phyloP scores from a whole-genome alignment of 495 filamentous ascomycete genomes.

The Hypoxylon lienhwacheense region DNA sequence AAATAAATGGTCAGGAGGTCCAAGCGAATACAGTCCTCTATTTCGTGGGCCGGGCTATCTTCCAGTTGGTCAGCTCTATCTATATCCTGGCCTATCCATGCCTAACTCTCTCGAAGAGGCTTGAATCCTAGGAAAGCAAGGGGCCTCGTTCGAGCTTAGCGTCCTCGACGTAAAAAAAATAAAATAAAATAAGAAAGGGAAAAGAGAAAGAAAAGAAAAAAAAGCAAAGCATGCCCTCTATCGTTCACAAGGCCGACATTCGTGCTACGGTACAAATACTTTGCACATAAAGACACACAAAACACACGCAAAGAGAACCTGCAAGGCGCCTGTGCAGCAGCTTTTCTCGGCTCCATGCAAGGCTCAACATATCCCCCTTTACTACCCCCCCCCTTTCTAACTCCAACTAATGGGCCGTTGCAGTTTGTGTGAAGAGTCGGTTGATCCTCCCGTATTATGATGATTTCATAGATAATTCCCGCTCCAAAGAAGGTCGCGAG shows the following conservation, averaged over 20 bases:
- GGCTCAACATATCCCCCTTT: conserved; percentile 18
- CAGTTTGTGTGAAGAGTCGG: conserved; percentile 20
- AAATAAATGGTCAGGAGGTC: conserved; percentile 44
- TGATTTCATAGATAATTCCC: conserved; percentile 35
- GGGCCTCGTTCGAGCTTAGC: conserved; percentile 36
- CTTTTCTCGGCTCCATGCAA: conserved; percentile 35
- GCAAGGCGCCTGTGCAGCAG: conserved; percentile 37
- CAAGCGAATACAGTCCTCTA: conserved; percentile 40
- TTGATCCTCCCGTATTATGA: conserved; percentile 39
- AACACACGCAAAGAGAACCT: no score
- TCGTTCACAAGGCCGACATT: conserved; percentile 35
- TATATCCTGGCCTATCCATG: conserved; percentile 39
- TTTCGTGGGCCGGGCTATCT: conserved; percentile 42
- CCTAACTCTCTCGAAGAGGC: conserved; percentile 36
- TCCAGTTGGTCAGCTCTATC: conserved; percentile 45
- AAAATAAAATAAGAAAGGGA: no score
- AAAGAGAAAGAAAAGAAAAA: no score
- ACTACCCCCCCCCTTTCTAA: neutral
- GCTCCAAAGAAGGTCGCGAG: conserved; percentile 8
- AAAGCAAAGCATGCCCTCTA: no score
- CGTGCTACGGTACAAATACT: conserved; percentile 38
- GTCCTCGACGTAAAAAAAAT: conserved; percentile 19
- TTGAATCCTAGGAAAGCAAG: conserved; percentile 35
- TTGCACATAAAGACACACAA: no score
- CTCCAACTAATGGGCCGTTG: conserved; percentile 13